phyloP scores from a whole-genome alignment of 2,329 filamentous ascomycete genomes.

The Aspergillus spinulosporus region DNA sequence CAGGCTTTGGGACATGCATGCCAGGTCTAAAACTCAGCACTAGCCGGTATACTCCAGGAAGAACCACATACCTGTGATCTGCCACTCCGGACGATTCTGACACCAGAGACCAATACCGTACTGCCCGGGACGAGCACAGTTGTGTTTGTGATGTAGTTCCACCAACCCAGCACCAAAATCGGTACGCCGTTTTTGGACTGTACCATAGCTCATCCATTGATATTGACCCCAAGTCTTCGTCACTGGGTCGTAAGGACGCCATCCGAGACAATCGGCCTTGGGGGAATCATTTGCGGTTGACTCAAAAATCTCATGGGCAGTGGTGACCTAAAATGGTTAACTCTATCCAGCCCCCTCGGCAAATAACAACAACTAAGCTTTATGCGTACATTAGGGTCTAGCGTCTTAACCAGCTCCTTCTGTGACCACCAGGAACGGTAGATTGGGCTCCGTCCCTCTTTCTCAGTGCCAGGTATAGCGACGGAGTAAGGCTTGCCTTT shows the following conservation, averaged over 20 bases:
- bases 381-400: constrained; percentile 65
- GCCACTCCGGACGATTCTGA: constrained; percentile 86
- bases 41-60: neutral
- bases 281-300: constrained; percentile 61
- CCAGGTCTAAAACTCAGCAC: constrained; percentile 65
- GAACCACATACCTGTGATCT: constrained; percentile 65
- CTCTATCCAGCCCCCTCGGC: neutral
- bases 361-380: neutral
- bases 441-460: constrained; percentile 69
- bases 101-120: constrained; percentile 82
- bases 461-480: constrained; percentile 71
- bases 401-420: constrained; percentile 69
- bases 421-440: constrained; percentile 82
- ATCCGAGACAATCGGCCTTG: constrained; percentile 73
- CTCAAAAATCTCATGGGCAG: constrained; percentile 81
- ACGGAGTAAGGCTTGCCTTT: constrained; percentile 77
- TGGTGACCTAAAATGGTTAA: constrained; percentile 50
- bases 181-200: constrained; percentile 75
- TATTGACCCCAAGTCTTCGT: constrained; percentile 76
- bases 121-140: constrained; percentile 62
- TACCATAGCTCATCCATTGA: constrained; percentile 78
- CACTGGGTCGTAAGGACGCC: constrained; percentile 72
- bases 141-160: constrained; percentile 73
- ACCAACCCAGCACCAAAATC: constrained; percentile 84
- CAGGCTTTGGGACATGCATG: constrained; percentile 79